Conservation (phyloP, 345 rosid species). For the Aethionema arabicum region DNA sequence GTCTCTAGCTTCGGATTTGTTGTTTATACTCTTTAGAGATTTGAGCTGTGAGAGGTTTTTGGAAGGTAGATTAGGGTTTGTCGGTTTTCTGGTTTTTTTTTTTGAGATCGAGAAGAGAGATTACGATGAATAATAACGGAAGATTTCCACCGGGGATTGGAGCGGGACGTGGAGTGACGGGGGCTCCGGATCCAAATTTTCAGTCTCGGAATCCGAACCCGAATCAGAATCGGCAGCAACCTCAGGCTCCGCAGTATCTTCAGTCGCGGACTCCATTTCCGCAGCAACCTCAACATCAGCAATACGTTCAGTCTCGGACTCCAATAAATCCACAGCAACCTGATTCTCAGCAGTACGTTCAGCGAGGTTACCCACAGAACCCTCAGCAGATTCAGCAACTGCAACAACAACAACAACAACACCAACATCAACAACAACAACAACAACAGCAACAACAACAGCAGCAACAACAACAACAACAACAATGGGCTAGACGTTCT, state of each 20-base stretch:
- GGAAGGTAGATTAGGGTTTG: not conserved
- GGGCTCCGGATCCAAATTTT: slow-evolving; percentile 53
- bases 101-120: slow-evolving; percentile 27
- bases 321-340: slow-evolving; percentile 1
- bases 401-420: slow-evolving; percentile 33
- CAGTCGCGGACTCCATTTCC: slow-evolving; percentile 41
- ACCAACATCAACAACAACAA: slow-evolving; percentile 40
- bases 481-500: slow-evolving; percentile 57
- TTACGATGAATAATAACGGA: slow-evolving; percentile 52
- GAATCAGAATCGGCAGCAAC: slow-evolving; percentile 8
- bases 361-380: slow-evolving; percentile 36
- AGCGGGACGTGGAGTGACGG: slow-evolving; percentile 48
- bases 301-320: slow-evolving; percentile 38
- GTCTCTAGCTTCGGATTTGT: not conserved
- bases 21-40: not conserved
- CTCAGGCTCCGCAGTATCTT: slow-evolving; percentile 35
- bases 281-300: slow-evolving; percentile 56
- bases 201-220: slow-evolving; percentile 39
- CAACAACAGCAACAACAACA: slow-evolving; percentile 38
- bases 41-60: slow-evolving; percentile 21
- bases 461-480: slow-evolving; percentile 42
- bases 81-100: not conserved
- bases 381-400: slow-evolving; percentile 21
- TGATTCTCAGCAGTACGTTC: slow-evolving; percentile 31
- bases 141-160: slow-evolving; percentile 77